Conservation (phyloP, 2,329 filamentous ascomycete genomes). For the Xylariaceae sp. region DNA sequence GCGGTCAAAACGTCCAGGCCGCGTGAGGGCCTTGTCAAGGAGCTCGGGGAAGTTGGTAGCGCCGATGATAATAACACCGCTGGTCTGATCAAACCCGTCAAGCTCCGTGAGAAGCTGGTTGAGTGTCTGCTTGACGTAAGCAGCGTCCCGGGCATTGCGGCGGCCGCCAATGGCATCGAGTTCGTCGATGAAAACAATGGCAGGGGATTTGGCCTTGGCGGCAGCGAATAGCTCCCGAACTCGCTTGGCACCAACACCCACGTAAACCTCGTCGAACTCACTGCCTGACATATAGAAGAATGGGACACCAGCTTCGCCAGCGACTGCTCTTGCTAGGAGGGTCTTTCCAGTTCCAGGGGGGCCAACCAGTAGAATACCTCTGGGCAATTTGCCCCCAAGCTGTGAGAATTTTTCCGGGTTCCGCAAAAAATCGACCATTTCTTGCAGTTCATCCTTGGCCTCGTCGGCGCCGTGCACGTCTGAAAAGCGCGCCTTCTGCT, state of each 20-base stretch:
- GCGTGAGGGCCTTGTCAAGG: slow-evolving; percentile 90
- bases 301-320: slow-evolving; percentile 93
- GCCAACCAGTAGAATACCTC: slow-evolving; percentile 92
- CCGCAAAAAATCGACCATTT: slow-evolving; percentile 93
- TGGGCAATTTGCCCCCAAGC: slow-evolving; percentile 93
- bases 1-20: slow-evolving; percentile 93
- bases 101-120: slow-evolving; percentile 97
- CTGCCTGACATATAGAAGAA: slow-evolving; percentile 99
- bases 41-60: slow-evolving; percentile 96
- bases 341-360: slow-evolving; percentile 98
- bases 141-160: slow-evolving; percentile 87
- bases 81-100: slow-evolving; percentile 94
- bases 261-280: slow-evolving; percentile 98
- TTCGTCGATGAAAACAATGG: slow-evolving; percentile 96
- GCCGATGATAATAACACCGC: slow-evolving; percentile 91
- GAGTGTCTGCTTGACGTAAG: slow-evolving; percentile 95
- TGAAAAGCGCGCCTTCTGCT: slow-evolving; percentile 86
- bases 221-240: slow-evolving; percentile 89
- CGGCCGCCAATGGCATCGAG: slow-evolving; percentile 93
- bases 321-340: slow-evolving; percentile 89
- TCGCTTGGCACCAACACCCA: slow-evolving; percentile 94
- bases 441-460: slow-evolving; percentile 95
- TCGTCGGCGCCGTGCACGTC: slow-evolving; percentile 98
- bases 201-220: slow-evolving; percentile 82
- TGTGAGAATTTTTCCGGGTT: slow-evolving; percentile 92